Percentiles rank a stretch among this genome's conserved stretches.
phyloP scores from a whole-genome alignment of 2,329 filamentous ascomycete species.

The Penicillium sp. region DNA sequence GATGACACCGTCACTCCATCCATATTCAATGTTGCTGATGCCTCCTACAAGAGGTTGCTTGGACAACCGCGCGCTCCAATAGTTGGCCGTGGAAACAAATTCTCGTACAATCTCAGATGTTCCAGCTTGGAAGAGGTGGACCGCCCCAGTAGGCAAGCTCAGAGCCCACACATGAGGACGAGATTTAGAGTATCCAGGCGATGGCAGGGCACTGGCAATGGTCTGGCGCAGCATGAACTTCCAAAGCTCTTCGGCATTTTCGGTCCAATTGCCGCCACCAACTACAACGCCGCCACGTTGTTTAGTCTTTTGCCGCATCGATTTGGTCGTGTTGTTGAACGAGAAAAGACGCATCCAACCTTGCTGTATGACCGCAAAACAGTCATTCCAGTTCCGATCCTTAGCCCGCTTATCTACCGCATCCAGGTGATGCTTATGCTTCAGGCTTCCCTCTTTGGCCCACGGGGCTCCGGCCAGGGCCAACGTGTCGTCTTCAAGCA shows the following conservation, averaged over 20 bases:
- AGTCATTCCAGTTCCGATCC: constrained; percentile 90
- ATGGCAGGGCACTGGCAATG: constrained; percentile 82
- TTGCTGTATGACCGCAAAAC: constrained; percentile 94
- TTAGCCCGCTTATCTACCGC: constrained; percentile 87
- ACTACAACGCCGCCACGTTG: constrained; percentile 66
- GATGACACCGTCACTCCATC: constrained; percentile 86
- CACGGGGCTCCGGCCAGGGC: constrained; percentile 93
- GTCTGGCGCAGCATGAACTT: constrained; percentile 87
- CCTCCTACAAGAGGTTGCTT: constrained; percentile 91
- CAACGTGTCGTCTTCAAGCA: constrained; percentile 89
- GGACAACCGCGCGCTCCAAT: constrained; percentile 92
- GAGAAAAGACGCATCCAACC: constrained; percentile 93
- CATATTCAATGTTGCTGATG: constrained; percentile 95
- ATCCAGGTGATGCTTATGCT: constrained; percentile 95
- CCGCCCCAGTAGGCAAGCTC: constrained; percentile 85
- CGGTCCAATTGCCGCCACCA: constrained; percentile 96
- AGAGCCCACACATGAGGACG: constrained; percentile 93
- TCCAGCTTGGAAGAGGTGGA: constrained; percentile 97
- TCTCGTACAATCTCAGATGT: constrained; percentile 93
- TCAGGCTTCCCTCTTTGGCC: constrained; percentile 94
- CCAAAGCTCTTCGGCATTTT: constrained; percentile 87
- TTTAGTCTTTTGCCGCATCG: constrained; percentile 61
- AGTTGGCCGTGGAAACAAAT: constrained; percentile 92
- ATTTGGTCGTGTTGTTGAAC: constrained; percentile 76
- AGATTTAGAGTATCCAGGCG: constrained; percentile 87